Evolutionary conservation across 2,329 filamentous ascomycete species (phyloP).

Genomic region (Ilyonectria mors-panacis): DNA sequence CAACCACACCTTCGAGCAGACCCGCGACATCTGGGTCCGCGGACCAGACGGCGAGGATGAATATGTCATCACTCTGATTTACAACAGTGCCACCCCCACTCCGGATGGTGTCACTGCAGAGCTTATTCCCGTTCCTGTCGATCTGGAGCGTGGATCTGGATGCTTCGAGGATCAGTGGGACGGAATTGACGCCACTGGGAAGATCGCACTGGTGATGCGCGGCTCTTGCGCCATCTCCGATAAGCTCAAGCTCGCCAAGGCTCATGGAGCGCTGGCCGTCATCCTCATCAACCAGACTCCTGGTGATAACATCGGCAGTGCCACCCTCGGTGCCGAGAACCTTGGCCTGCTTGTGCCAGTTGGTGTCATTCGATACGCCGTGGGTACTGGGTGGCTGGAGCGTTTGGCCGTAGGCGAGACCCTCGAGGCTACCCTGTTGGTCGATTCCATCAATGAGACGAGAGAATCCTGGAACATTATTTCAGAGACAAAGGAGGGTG

Average conservation of each 20-base stretch:
- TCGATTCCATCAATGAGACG: conserved; percentile 56
- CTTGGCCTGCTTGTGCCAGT: conserved; percentile 54
- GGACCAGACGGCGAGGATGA: conserved; percentile 63
- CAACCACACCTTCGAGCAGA: conserved; percentile 62
- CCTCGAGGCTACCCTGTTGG: conserved; percentile 53
- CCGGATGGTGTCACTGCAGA: conserved; percentile 55
- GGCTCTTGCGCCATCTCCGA: conserved; percentile 59
- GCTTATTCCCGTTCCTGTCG: conserved; percentile 56
- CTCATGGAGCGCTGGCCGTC: conserved; percentile 59
- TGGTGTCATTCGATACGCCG: conserved; percentile 54
- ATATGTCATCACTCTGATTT: conserved; percentile 60
- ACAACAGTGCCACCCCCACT: conserved; percentile 62
- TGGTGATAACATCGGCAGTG: conserved; percentile 60
- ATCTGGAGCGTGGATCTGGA: conserved; percentile 56
- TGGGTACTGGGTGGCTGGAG: conserved; percentile 54
- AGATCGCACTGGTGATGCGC: conserved; percentile 62
- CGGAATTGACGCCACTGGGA: conserved; percentile 60
- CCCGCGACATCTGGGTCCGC: conserved; percentile 58
- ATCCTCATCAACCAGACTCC: conserved; percentile 75
- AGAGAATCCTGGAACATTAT: conserved; percentile 60
- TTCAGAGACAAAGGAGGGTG: conserved; percentile 60
- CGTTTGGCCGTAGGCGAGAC: conserved; percentile 53
- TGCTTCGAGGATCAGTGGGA: conserved; percentile 62
- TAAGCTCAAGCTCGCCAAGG: conserved; percentile 61
- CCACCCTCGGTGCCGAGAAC: conserved; percentile 66